A percentile compares a stretch with the other conserved stretches of the same genome.
These are phyloP conservation scores for Actinidia arguta DNA, from an alignment of 179 eudicot genomes.

Conservation along the genomic window DNA sequence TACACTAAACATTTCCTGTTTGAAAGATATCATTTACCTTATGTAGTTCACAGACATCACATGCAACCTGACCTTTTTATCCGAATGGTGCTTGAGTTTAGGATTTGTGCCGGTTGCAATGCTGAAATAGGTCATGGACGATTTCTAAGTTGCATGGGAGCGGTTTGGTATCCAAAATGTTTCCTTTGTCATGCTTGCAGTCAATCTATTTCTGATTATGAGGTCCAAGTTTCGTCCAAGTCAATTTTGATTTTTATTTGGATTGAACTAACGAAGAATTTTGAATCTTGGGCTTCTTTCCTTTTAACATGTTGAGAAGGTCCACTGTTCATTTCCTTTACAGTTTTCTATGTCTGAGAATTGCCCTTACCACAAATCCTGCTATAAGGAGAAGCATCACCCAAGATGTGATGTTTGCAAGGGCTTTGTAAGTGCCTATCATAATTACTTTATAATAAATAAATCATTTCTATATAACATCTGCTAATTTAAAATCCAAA, in stretches of 20 bases:
- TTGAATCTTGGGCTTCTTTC: background rate
- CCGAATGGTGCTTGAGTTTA: conserved; percentile 29
- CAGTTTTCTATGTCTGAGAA: conserved; percentile 91
- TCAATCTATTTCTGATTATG: conserved; percentile 85
- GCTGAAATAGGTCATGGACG: conserved; percentile 86
- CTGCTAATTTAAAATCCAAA: background rate
- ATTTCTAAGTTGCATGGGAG: conserved; percentile 89
- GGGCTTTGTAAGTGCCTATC: conserved; percentile 63
- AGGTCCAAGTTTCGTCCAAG: conserved; percentile 51
- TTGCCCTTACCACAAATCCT: conserved; percentile 90
- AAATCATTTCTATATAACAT: background rate
- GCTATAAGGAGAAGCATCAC: conserved; percentile 90
- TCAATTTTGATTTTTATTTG: conserved; percentile 1
- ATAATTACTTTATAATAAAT: background rate
- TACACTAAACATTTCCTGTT: background rate
- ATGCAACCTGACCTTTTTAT: background rate
- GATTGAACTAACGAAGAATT: background rate
- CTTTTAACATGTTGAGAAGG: too few species aligned
- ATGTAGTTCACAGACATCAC: background rate
- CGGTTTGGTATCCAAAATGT: conserved; percentile 97
- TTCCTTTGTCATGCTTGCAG: conserved; percentile 84
- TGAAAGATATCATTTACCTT: conserved; percentile 1
- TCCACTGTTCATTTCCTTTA: conserved; percentile 17
- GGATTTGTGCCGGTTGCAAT: conserved; percentile 87
- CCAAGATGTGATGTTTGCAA: conserved; percentile 95